Evolutionary conservation across 2,329 filamentous ascomycete species (phyloP), one percentile per base, ranked within the genome.

Genomic region (Hortaea sp.): DNA sequence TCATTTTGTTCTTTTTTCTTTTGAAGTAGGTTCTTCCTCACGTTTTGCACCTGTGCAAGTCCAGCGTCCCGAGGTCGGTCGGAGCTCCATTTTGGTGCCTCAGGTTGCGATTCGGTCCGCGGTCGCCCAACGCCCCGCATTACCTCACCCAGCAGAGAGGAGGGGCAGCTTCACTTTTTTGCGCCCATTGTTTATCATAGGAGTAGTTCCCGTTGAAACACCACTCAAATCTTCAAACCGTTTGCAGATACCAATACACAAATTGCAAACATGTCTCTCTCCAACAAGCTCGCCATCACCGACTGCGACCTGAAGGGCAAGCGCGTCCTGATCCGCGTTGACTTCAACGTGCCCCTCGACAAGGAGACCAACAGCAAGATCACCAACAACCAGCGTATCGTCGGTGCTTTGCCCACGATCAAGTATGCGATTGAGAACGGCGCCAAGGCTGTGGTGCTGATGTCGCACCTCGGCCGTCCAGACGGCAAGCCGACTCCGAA

Each of bases 321-420:
- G 82, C 82, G 89, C 63, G 92, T 97, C 70, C 79, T 98, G 63
- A 95, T 98, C 69, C 85, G 92, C 65, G 92, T 98, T 69, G 92
- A 98, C 80, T 98, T 98, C 83, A 98, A 98, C 73, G 94, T 98
- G 48, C 92, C 92, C 55, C 88, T 98, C 64, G 88, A 98, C 67
- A 79, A 76, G 58, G 77, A 92, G 67, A 94, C 88, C 75, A 65
- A 65, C 59, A 54, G 53, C 45, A 89, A 94, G 47, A 81, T 98
- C 69, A 97, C 92, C 69, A 98, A 98, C 81, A 88, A 84, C 73
- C 92, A 98, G 76, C 89, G 92, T 70, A 98, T 98, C 64, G 89
- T 88, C 63, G 94, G 92, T 65, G 92, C 92, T 63, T 74, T 66
- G 9, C 64, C 64, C 30, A 66, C 64, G 11, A 66, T 66, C 63